These are phyloP conservation scores for Cystofilobasidium macerans DNA, from an alignment of 768 basidiomycete genomes.

Conservation along the genomic window DNA sequence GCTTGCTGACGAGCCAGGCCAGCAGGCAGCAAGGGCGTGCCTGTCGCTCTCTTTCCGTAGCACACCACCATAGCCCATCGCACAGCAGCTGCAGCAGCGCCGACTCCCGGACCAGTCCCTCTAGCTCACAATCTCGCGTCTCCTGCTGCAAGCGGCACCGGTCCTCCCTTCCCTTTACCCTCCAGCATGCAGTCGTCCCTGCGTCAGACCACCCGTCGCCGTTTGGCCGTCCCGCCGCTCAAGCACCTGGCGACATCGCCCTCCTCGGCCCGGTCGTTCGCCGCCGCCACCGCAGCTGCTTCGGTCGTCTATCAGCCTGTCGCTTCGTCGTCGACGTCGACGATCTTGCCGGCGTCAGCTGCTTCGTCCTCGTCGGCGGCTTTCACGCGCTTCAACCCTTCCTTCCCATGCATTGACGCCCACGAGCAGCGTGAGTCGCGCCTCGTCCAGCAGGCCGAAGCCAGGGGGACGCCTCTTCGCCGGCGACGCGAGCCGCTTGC, in stretches of 20 bases:
- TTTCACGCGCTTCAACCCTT: slow-evolving; percentile 9
- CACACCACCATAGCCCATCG: too few species aligned
- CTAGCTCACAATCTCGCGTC: too few species aligned
- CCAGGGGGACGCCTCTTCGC: not conserved
- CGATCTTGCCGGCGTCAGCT: not conserved
- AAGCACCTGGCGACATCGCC: not conserved
- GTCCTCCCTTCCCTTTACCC: too few species aligned
- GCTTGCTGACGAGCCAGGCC: too few species aligned
- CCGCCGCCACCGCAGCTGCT: not conserved
- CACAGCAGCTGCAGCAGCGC: too few species aligned
- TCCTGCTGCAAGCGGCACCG: too few species aligned
- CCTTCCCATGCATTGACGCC: slow-evolving; percentile 26
- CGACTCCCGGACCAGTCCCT: too few species aligned
- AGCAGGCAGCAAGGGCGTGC: too few species aligned
- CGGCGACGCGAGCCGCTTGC: slow-evolving; percentile 13
- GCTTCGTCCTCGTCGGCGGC: not conserved
- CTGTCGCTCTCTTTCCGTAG: too few species aligned
- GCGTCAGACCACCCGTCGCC: too few species aligned
- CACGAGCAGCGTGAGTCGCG: slow-evolving; percentile 21
- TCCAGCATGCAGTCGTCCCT: not conserved
- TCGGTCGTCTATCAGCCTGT: too few species aligned
- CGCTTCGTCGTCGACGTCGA: not conserved
- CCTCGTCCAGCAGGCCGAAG: slow-evolving; percentile 11
- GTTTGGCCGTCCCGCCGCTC: not conserved
- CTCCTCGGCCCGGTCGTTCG: not conserved